These are phyloP conservation scores for Xerocomellus dryophilus DNA, from an alignment of 768 basidiomycete genomes.

Conservation along the genomic window DNA sequence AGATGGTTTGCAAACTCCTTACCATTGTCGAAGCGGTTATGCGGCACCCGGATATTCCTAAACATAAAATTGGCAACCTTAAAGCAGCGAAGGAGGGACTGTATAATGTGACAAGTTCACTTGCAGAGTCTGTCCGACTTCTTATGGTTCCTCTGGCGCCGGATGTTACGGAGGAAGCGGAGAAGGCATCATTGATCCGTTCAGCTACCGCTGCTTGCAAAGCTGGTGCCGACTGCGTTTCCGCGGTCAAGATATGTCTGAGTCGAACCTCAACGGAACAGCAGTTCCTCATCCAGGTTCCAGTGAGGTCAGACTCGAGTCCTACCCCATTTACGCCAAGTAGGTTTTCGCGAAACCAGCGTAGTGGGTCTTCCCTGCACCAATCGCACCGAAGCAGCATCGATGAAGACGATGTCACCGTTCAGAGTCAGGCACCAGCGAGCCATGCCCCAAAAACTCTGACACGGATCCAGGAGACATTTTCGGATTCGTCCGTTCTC, in stretches of 20 bases:
- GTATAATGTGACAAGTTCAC: conserved; percentile 78
- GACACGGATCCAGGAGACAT: conserved; percentile 36
- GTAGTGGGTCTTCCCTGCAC: conserved; percentile 38
- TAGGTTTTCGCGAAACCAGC: conserved; percentile 43
- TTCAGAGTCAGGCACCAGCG: conserved; percentile 45
- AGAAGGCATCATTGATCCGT: conserved; percentile 72
- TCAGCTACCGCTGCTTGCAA: conserved; percentile 88
- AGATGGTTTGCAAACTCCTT: conserved; percentile 87
- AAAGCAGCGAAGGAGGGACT: conserved; percentile 73
- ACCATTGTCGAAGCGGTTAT: conserved; percentile 89
- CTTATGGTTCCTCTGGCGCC: conserved; percentile 54
- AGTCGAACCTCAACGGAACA: conserved; percentile 59
- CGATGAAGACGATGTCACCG: conserved; percentile 63
- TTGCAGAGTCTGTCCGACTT: conserved; percentile 83
- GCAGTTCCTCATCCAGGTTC: conserved; percentile 64
- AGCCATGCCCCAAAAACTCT: conserved; percentile 16
- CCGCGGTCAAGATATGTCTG: conserved; percentile 80
- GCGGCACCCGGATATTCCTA: conserved; percentile 66
- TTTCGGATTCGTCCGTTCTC: conserved; percentile 50
- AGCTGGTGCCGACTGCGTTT: conserved; percentile 84
- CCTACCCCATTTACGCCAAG: conserved; percentile 45
- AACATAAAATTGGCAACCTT: conserved; percentile 61
- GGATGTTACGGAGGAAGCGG: conserved; percentile 70
- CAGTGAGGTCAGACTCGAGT: conserved; percentile 45
- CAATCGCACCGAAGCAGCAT: conserved; percentile 36